Evolutionary conservation across 1,284 basidiomycete genomes (phyloP).

Genomic region (Kwoniella shivajii): DNA sequence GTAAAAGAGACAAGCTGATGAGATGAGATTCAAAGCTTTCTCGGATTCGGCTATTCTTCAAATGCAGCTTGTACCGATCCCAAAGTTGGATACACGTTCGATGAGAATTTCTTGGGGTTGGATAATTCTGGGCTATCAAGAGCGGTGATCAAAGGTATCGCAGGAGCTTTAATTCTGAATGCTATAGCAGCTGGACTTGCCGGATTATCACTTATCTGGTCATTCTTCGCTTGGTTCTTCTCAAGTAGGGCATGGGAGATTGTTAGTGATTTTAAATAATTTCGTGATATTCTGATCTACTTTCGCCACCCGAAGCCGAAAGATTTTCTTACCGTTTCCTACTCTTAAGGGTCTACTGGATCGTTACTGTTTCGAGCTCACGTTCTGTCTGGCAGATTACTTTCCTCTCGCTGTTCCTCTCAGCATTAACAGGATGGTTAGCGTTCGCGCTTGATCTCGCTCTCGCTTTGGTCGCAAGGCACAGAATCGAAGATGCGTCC

Average conservation of each 20-base stretch:
- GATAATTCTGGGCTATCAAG: background rate
- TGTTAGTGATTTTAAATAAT: conserved; percentile 24
- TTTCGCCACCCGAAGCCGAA: background rate
- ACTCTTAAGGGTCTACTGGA: no score
- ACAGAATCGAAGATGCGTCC: conserved; percentile 29
- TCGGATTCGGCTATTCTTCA: conserved; percentile 22
- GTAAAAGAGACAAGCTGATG: no score
- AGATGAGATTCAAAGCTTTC: conserved; percentile 8
- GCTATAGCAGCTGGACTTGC: conserved; percentile 42
- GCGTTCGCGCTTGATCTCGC: conserved; percentile 40
- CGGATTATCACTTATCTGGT: conserved; percentile 32
- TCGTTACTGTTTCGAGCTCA: background rate
- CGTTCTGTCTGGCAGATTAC: conserved; percentile 24
- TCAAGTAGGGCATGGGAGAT: conserved; percentile 34
- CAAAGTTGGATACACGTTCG: conserved; percentile 39
- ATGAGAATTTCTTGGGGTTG: conserved; percentile 28
- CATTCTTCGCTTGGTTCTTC: conserved; percentile 40
- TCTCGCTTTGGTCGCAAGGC: conserved; percentile 36
- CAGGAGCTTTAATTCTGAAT: conserved; percentile 41
- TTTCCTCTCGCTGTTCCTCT: conserved; percentile 35
- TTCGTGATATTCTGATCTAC: background rate
- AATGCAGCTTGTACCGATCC: conserved; percentile 33
- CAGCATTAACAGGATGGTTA: conserved; percentile 32
- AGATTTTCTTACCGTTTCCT: background rate
- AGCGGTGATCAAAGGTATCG: conserved; percentile 20